Conservation (phyloP, 208 protist species). For the Trypanosoma congolense region DNA sequence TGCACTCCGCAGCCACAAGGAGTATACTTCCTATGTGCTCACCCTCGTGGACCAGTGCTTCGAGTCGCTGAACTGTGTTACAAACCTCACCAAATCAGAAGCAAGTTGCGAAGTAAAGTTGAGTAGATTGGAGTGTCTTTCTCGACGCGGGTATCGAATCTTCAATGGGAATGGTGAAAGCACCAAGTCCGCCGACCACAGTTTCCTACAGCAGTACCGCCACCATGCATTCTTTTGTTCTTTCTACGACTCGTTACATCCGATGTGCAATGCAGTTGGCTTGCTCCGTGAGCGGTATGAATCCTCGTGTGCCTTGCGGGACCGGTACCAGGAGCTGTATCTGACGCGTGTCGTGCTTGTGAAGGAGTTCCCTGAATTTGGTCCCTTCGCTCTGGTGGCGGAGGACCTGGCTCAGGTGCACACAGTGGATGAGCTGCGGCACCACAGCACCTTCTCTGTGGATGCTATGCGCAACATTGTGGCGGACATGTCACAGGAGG, state of each 20-base stretch:
- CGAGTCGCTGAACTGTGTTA: conserved; percentile 68
- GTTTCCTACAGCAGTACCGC: conserved; percentile 81
- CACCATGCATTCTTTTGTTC: conserved; percentile 89
- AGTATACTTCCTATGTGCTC: conserved; percentile 65
- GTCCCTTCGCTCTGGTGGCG: conserved; percentile 62
- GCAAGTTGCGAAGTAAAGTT: conserved; percentile 38
- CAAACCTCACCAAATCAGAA: conserved; percentile 39
- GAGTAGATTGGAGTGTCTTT: conserved; percentile 37
- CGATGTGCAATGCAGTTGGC: conserved; percentile 42
- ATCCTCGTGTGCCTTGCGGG: conserved; percentile 55
- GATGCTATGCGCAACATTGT: conserved; percentile 60
- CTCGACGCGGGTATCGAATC: conserved; percentile 33
- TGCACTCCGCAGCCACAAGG: conserved; percentile 56
- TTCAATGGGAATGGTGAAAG: conserved; percentile 49
- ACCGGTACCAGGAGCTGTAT: conserved; percentile 84
- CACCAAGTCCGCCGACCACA: conserved; percentile 45
- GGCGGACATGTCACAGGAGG: conserved; percentile 57
- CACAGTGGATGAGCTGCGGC: conserved; percentile 77
- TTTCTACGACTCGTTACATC: conserved; percentile 58
- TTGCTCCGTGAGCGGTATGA: conserved; percentile 66
- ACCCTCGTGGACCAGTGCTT: conserved; percentile 83
- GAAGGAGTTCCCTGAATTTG: conserved; percentile 72
- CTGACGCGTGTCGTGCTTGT: conserved; percentile 75
- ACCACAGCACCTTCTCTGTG: conserved; percentile 65
- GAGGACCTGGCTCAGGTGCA: conserved; percentile 77